Conservation (phyloP, 257 asterid genomes). For the Nicotiana sylvestris region DNA sequence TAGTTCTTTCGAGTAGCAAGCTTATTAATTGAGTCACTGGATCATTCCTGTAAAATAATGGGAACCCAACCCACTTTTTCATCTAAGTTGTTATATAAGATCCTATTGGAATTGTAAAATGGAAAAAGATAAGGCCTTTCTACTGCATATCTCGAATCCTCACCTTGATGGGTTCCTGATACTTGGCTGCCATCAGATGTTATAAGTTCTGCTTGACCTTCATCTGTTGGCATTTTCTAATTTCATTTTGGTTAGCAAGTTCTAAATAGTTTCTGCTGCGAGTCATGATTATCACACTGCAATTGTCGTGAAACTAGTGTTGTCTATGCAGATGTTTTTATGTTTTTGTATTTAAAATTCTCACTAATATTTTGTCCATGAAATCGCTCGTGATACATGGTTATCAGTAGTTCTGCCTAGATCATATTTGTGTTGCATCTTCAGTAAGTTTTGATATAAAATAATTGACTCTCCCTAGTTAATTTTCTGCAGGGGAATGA, state of each 20-base stretch:
- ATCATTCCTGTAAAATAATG: background rate
- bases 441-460: background rate
- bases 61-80: background rate
- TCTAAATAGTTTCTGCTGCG: background rate
- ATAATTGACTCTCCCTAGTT: slow-evolving; percentile 4
- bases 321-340: background rate
- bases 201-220: background rate
- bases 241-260: background rate
- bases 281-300: background rate
- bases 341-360: background rate
- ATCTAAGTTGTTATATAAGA: background rate
- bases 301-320: background rate
- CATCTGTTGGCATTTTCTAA: background rate
- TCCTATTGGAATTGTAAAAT: background rate
- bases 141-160: background rate
- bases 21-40: background rate
- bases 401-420: background rate
- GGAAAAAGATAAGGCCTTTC: background rate
- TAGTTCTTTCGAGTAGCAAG: background rate
- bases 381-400: background rate
- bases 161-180: background rate
- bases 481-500: slow-evolving; percentile 77
- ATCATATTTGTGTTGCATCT: slow-evolving; percentile 3
- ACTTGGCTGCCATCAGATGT: background rate
- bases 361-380: background rate